Evolutionary conservation across 192 early-diverging fungal genomes (phyloP), one percentile per base, ranked within the genome.

Genomic region (Linnemannia schmuckeri): DNA sequence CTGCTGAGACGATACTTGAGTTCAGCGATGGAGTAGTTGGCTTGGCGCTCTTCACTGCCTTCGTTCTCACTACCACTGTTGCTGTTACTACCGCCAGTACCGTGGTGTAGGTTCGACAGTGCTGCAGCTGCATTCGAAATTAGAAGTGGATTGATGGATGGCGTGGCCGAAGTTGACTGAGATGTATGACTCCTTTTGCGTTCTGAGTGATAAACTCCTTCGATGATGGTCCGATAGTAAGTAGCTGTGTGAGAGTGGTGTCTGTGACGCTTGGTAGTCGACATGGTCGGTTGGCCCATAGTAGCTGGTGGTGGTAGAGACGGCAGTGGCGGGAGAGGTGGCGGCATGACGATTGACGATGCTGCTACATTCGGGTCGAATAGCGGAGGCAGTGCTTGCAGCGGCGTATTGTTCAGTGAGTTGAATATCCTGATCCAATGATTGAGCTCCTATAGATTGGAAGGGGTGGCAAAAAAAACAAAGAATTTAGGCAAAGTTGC

Each of bases 371-470:
- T 41, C n/a, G 52, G 54, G 42, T 72, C 73, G 17, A 85, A 47
- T 33, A 71, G 74, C 9, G 69, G 74, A 10, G 75, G 47, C 15
- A 81, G 10, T 3, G n/a, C 70, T 17, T 74, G 52, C 41, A 75
- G 15, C 2, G 70, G 27, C 6, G 70, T 71, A 55, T 35, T 71
- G 79, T 86, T 80, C 18, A 87, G 49, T 5, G 85, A 78, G 40
- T 78, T 72, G 42, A 87, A 87, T 12, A 87, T 81, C n/a, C 79
- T 27, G 22, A 55, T 73, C 85, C 85, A 81, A n/a, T 87, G 74
- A 40, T 74, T 78, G 24, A 81, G 57, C 46, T 87, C 85, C 85
- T 87, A 75, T 24, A 52, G 6, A 61, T 7, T 40, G 13, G 15
- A 49, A 66, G 8, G 8, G 12, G 44, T 46, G 73, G 37, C 40